A percentile compares a stretch with the other conserved stretches of the same genome.
Evolutionary conservation across 495 filamentous ascomycete species (phyloP).

Genomic region (Aspergillus avenaceus): DNA sequence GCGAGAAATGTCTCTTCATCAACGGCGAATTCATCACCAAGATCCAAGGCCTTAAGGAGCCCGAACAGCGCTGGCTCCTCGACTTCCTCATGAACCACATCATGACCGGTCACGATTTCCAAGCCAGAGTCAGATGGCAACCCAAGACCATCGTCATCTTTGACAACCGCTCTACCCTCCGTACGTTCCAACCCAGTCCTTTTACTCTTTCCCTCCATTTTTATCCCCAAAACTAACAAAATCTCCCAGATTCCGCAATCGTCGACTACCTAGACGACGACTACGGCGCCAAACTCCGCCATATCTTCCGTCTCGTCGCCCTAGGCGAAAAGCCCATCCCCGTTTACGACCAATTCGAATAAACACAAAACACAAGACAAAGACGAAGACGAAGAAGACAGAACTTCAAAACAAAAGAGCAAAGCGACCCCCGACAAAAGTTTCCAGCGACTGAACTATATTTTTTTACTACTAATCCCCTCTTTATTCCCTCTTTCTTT

Average conservation of each 20-base stretch:
- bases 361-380: background rate
- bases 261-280: slow-evolving; percentile 51
- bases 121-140: slow-evolving; percentile 82
- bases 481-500: no score
- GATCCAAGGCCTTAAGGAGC: slow-evolving; percentile 67
- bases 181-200: no score
- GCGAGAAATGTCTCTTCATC: slow-evolving; percentile 74
- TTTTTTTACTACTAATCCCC: no score
- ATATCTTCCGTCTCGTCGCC: slow-evolving; percentile 51
- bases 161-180: slow-evolving; percentile 61
- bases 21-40: slow-evolving; percentile 78
- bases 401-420: background rate
- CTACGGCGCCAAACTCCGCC: slow-evolving; percentile 39
- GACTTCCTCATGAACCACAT: slow-evolving; percentile 91
- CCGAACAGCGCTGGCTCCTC: slow-evolving; percentile 55
- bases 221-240: background rate
- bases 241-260: slow-evolving; percentile 43
- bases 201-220: no score
- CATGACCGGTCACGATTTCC: slow-evolving; percentile 77
- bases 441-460: no score
- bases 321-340: slow-evolving; percentile 50
- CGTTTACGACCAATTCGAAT: slow-evolving; percentile 42
- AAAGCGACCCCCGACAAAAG: background rate
- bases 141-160: slow-evolving; percentile 81
- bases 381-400: no score